Base-by-base conservation (phyloP, 2,329 filamentous ascomycete genomes). In the Ceratocystis diversiconidia region DNA sequence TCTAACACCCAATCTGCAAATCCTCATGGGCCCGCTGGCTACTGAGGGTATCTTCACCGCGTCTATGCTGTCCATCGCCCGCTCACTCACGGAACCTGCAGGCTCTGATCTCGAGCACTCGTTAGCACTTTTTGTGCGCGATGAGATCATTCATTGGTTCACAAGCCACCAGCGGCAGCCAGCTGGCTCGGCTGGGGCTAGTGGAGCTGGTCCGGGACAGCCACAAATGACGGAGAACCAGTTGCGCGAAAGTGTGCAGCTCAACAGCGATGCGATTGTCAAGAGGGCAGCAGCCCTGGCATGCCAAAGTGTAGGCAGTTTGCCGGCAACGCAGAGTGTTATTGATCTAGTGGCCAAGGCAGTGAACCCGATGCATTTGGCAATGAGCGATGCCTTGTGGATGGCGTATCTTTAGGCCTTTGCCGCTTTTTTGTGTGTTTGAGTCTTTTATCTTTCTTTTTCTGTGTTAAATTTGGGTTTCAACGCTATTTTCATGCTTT, bases 101-200 rank as follows among this genome's bases (percentile, higher is more conserved):
- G 85, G 89, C 73, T 83, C 85, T 71, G 92, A 97, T 75, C 83
- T 99, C n/a, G 94, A 96, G 73, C 92, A 96, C 75, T 90, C 95
- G 68, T 82, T 99, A 62, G 90, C 87, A 66, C 84, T 99, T 67
- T 97, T 97, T 74, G 94, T 99, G 69, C 85, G 94, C 5, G 94
- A 99, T 72, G 94, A 99, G 76, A 95, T 99, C 83, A 92, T 92
- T 70, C 95, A 92, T 77, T 99, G 94, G 94, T 92, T 92, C 71
- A 95, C 89, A 2, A 88, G 85, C 69, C 83, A 79, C 69, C 89
- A 95, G 73, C 84, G 90, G 12, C 74, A 72, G 65, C 62, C 65
- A 59, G 60, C 48, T 28, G 55, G 36, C 5, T 44, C 25, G 17
- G 50, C 19, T 5, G 61, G 50, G 2, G 48, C 36, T 3, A 32